Evolutionary conservation across 2,329 filamentous ascomycete genomes (phyloP), one percentile per base, ranked within the genome.

Genomic region (Arthrobotrys iridis): DNA sequence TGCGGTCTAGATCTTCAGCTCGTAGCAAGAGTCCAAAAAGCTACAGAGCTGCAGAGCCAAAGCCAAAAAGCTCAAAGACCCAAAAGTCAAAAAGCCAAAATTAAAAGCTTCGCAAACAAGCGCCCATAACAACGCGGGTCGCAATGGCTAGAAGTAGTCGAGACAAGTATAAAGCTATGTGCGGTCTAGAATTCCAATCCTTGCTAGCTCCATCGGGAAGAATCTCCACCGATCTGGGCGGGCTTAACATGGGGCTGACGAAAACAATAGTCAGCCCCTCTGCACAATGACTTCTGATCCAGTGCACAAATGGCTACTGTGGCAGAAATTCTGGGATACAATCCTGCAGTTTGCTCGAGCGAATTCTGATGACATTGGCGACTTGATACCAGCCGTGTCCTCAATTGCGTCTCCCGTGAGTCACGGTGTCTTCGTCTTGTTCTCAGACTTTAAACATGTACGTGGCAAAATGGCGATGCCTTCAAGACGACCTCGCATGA

Each of bases 381-480:
- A 37, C 3, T 35, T 22, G 28, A 43, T 62, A 41, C n/a, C 35
- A 45, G 28, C 45, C 22, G 33, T 55, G 43, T 46, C 37, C 35
- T 62, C 26, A 33, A 62, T 70, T 62, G 57, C 55, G 65, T 70
- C 45, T 52, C 33, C 30, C 43, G 57, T 70, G 65, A 70, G 43
- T 70, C 65, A 70, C 55, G 65, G 30, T 26, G 41, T 55, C 28
- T 22, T 55, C 3, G 30, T 37, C 18, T 24, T 55, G 18, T 20
- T 43, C 24, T 33, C 59, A 30, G 4, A 7, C 24, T 26, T 45
- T 60, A 26, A n/a, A 57, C 3, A 55, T 55, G 43, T 60, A 70
- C 65, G 65, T 70, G 65, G 64, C 64, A 20, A 8, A 18, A 50
- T 8, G 15, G 6, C 46, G n/a, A 50, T 50, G 33, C 10, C 26